Conservation (phyloP, 768 basidiomycete species). For the Leccinum olivaceopallidum region DNA sequence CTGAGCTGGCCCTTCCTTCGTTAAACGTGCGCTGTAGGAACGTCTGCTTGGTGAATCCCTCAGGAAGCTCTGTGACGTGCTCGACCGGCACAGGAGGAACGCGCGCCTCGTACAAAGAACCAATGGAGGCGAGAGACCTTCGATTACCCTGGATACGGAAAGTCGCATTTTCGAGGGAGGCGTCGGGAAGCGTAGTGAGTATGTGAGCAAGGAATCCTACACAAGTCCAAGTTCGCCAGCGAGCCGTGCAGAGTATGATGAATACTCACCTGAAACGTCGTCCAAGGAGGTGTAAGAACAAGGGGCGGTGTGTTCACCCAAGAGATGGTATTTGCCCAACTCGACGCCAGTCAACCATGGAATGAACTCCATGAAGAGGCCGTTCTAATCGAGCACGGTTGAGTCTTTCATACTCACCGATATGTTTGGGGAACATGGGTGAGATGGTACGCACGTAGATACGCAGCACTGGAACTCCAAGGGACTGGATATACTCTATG, state of each 20-base stretch:
- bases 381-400: background rate
- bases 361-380: too few relatives aligned
- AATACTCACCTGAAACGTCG: conserved; percentile 35
- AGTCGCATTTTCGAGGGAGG: too few relatives aligned
- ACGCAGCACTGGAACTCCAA: conserved; percentile 32
- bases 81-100: background rate
- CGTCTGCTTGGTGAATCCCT: conserved; percentile 23
- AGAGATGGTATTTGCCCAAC: conserved; percentile 26
- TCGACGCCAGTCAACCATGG: too few relatives aligned
- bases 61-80: too few relatives aligned
- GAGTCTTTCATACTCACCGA: background rate
- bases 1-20: conserved; percentile 34
- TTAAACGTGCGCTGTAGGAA: conserved; percentile 32
- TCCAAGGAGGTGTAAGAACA: conserved; percentile 35
- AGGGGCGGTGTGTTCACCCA: conserved; percentile 33
- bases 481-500: conserved; percentile 31
- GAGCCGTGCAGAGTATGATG: background rate
- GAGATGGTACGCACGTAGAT: conserved; percentile 31
- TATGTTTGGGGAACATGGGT: background rate
- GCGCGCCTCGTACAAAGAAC: conserved; percentile 10
- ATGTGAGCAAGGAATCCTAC: conserved; percentile 38
- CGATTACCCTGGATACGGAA: too few relatives aligned
- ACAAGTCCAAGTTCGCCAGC: conserved; percentile 5
- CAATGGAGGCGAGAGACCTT: too few relatives aligned
- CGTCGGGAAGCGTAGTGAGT: conserved; percentile 32